Base-by-base conservation (phyloP, 2,329 filamentous ascomycete species). In the Trichoderma koningii region DNA sequence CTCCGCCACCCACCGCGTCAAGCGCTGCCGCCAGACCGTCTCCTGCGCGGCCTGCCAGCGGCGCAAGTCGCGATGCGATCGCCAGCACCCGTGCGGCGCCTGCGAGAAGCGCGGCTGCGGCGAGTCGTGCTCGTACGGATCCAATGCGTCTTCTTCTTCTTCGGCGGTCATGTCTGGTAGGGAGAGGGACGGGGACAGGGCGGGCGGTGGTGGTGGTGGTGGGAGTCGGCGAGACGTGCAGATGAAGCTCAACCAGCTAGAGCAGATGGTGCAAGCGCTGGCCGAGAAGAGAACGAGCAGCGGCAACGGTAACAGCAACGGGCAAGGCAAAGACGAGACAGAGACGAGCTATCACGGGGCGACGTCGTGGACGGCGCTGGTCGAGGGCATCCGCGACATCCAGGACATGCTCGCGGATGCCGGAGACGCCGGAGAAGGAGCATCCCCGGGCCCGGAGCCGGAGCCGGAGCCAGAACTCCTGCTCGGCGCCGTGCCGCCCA, bases 61-160 rank as follows among this genome's bases (percentile, higher is more conserved):
- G 21, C 78, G 79, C 65, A 81, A 81, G 70, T 74, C 77, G 7
- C 76, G 75, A 63, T 81, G 79, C 66, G 79, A 81, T 66, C 75
- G 78, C 15, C 73, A 71, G 59, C 76, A 75, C 47, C 78, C 78
- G 1, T 81, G 79, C 67, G 72, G 74, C 23, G 74, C 76, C 7
- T 81, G 80, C 66, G 70, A 70, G 57, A 78, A 75, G 70, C 75
- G 79, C 42, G 76, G 76, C 17, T 74, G 78, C n/a, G 70, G 66
- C 5, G 66, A 66, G 3, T 45, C 65, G 3, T 81, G 79, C 63
- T 71, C 68, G 26, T 79, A 79, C 62, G 72, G 73, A 12, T 10
- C 34, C 10, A 38, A 38, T 7, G n/a, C 48, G n/a, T 23, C n/a
- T 3, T 10, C 28, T 3, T 10, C 28, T 1, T 41, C 56, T 5